These are phyloP conservation scores for Suillus hirtellus DNA, from an alignment of 768 basidiomycete genomes.

Conservation along the genomic window DNA sequence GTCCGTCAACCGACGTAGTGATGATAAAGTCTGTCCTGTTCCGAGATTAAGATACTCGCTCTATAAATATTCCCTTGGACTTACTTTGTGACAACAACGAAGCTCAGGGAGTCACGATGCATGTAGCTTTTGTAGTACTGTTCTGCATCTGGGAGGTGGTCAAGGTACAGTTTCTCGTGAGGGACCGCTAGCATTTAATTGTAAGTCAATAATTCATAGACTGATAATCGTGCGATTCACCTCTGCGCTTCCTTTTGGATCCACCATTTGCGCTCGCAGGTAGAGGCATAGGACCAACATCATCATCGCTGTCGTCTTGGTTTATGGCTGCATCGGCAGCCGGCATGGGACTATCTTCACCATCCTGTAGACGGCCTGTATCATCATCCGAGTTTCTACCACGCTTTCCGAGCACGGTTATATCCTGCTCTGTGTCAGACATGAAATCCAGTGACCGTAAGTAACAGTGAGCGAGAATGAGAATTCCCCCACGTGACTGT, in stretches of 20 bases:
- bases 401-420: slow-evolving; percentile 66
- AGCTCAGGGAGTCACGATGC: slow-evolving; percentile 93
- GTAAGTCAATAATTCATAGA: slow-evolving; percentile 7
- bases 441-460: slow-evolving; percentile 23
- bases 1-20: slow-evolving; percentile 93
- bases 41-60: slow-evolving; percentile 13
- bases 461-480: slow-evolving; percentile 1
- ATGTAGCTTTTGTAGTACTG: slow-evolving; percentile 98
- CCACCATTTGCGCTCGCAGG: slow-evolving; percentile 36
- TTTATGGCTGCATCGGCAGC: slow-evolving; percentile 24
- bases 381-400: slow-evolving; percentile 39
- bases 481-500: not conserved
- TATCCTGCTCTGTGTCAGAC: slow-evolving; percentile 50
- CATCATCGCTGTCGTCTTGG: slow-evolving; percentile 63
- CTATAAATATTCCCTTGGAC: slow-evolving; percentile 21
- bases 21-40: slow-evolving; percentile 88
- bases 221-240: slow-evolving; percentile 39
- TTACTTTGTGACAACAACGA: slow-evolving; percentile 85
- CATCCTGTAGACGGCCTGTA: slow-evolving; percentile 3
- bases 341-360: slow-evolving; percentile 25
- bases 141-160: slow-evolving; percentile 88
- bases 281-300: slow-evolving; percentile 89
- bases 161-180: slow-evolving; percentile 90
- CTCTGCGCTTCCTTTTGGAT: slow-evolving; percentile 82
- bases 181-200: slow-evolving; percentile 68